A percentile compares a stretch with the other conserved stretches of the same genome.
phyloP scores from a whole-genome alignment of 2,329 filamentous ascomycete species.

The Ophiosphaerella narmari region DNA sequence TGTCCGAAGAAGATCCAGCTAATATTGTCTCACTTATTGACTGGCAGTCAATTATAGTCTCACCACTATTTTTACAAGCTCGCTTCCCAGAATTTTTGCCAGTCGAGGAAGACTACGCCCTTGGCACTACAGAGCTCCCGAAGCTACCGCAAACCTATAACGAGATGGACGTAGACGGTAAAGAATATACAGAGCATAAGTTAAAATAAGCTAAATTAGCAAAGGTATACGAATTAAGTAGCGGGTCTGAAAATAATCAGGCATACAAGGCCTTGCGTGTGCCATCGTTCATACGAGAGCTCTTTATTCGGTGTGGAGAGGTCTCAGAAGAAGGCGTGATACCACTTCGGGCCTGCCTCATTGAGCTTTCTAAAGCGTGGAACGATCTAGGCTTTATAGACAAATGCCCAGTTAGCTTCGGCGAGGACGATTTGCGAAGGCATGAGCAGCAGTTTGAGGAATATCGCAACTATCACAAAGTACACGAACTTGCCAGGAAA shows the following conservation, averaged over 20 bases:
- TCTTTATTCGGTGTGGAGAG: conserved; percentile 36
- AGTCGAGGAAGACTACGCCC: conserved; percentile 16
- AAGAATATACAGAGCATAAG: conserved; percentile 5
- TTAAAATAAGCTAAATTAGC: conserved; percentile 12
- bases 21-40: conserved; percentile 27
- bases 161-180: conserved; percentile 11
- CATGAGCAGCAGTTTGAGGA: conserved; percentile 37
- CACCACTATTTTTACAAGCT: conserved; percentile 18
- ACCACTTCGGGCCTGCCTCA: conserved; percentile 42
- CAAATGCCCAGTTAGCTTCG: conserved; percentile 35
- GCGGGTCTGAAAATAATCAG: conserved; percentile 17
- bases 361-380: conserved; percentile 37
- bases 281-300: conserved; percentile 36
- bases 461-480: conserved; percentile 33
- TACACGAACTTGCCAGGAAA: conserved; percentile 34
- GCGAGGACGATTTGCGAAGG: conserved; percentile 27
- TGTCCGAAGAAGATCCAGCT: conserved; percentile 20
- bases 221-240: conserved; percentile 40
- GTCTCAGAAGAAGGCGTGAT: conserved; percentile 37
- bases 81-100: conserved; percentile 21
- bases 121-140: conserved; percentile 7
- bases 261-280: conserved; percentile 31
- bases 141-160: conserved; percentile 14
- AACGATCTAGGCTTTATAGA: conserved; percentile 22
- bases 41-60: conserved; percentile 30